These are phyloP conservation scores for Chalciporus sphaerocephalus DNA, from an alignment of 768 basidiomycete species.

Conservation along the genomic window DNA sequence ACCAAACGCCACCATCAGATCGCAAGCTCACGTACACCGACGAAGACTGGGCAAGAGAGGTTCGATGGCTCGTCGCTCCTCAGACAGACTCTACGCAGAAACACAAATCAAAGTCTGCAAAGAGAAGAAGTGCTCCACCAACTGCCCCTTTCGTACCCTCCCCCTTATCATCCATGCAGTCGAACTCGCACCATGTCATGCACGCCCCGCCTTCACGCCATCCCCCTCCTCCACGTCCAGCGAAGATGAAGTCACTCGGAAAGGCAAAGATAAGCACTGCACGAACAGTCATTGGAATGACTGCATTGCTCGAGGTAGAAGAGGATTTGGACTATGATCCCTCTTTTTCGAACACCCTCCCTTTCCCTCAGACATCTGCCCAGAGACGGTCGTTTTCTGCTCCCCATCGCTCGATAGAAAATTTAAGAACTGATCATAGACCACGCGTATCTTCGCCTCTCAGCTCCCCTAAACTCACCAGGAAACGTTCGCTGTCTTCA, in stretches of 20 bases:
- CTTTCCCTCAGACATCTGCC: slow-evolving; percentile 2
- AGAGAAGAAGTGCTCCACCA: slow-evolving; percentile 18
- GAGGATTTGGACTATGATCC: slow-evolving; percentile 36
- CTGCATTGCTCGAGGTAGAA: slow-evolving; percentile 50
- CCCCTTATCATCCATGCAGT: slow-evolving; percentile 21
- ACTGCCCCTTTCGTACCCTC: slow-evolving; percentile 13
- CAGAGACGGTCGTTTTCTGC: slow-evolving; percentile 18
- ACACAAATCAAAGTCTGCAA: slow-evolving; percentile 17
- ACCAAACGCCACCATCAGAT: slow-evolving; percentile 14
- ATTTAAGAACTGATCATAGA: slow-evolving; percentile 8
- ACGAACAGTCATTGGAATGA: slow-evolving; percentile 50
- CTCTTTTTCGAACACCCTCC: background rate
- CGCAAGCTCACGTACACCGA: slow-evolving; percentile 41
- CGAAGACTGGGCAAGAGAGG: slow-evolving; percentile 65
- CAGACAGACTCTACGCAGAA: slow-evolving; percentile 16
- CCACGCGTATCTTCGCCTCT: slow-evolving; percentile 26
- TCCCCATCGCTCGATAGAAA: slow-evolving; percentile 9
- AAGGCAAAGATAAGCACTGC: slow-evolving; percentile 34
- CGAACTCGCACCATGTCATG: background rate
- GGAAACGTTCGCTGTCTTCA: slow-evolving; percentile 31
- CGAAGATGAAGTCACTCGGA: slow-evolving; percentile 22
- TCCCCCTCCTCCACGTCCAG: slow-evolving; percentile 18
- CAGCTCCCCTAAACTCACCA: slow-evolving; percentile 20
- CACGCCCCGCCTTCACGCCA: slow-evolving; percentile 12
- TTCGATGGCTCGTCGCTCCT: slow-evolving; percentile 55